A percentile compares a stretch with the other conserved stretches of the same genome.
These are phyloP conservation scores for Camellia granthamiana DNA, from an alignment of 148 eudicot species.

Conservation along the genomic window DNA sequence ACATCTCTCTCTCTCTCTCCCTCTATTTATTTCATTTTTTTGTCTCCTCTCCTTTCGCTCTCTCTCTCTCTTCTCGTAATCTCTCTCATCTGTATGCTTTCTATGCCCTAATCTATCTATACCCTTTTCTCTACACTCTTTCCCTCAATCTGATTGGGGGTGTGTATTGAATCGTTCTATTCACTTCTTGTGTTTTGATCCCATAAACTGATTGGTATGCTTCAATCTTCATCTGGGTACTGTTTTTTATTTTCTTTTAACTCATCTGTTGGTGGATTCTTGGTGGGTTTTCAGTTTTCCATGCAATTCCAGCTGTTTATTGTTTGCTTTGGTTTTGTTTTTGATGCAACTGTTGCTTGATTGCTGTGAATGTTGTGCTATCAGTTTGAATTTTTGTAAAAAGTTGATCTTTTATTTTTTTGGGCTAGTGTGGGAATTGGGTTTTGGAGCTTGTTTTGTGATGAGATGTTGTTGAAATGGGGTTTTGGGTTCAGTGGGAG, in stretches of 20 bases:
- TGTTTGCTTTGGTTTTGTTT: constrained; percentile 16
- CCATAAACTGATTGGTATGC: constrained; percentile 24
- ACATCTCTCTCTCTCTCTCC: constrained; percentile 26
- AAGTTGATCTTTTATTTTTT: constrained; percentile 8
- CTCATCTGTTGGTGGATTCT: constrained; percentile 12
- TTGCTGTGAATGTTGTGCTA: constrained; percentile 7
- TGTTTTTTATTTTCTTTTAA: constrained; percentile 9
- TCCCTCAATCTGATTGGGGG: constrained; percentile 8
- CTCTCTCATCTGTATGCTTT: constrained; percentile 23
- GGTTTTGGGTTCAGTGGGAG: constrained; percentile 17
- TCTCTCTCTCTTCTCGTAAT: constrained; percentile 28
- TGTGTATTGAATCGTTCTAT: constrained; percentile 5
- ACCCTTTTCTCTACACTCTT: constrained; percentile 2
- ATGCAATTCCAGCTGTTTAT: constrained; percentile 17
- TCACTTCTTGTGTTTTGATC: constrained; percentile 19
- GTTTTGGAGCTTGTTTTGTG: constrained; percentile 9
- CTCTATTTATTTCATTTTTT: constrained; percentile 11
- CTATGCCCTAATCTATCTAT: constrained; percentile 36
- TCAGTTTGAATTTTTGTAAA: constrained; percentile 5
- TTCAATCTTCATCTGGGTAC: neutral
- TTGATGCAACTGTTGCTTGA: constrained; percentile 7
- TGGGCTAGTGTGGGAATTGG: neutral
- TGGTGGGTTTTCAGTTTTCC: constrained; percentile 13
- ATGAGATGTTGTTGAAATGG: constrained; percentile 7
- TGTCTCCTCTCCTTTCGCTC: constrained; percentile 1